Base-by-base conservation (phyloP, 1,284 basidiomycete genomes). In the Thelephora terrestris region DNA sequence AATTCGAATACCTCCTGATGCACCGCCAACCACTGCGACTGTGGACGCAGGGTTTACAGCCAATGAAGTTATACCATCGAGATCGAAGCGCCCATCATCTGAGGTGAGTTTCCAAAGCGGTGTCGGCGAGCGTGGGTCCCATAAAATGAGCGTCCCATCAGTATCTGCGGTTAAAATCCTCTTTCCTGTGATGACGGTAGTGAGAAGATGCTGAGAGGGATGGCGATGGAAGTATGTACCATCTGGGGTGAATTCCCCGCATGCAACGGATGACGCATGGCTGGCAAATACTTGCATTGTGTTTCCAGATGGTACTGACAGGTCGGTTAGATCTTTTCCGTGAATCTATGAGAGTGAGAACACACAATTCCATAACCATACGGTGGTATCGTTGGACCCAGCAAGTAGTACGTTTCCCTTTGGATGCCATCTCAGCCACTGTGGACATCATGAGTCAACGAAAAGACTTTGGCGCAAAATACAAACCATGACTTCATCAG, bases 341-440 rank as follows among this genome's bases (percentile, higher is more conserved):
- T 16, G 20, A 48, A 48, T 23, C 39, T 46, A 51, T 35, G 24
- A n/a, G 16, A 29, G 45, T 53, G 45, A 50, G 46, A 53, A 18
- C 29, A 35, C 32, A 45, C 47, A 17, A 38, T 38, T 25, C 94
- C 94, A 99, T 59, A 99, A 73, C 95, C 95, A 99, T n/a, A 95
- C 82, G 4, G 89, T 96, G 4, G 87, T 79, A 65, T 99, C 95
- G 55, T 95, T 91, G 17, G 90, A 88, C 34, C 95, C 95, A 0
- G 91, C 93, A 3, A 95, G 76, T 0, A 99, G 74, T 3, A 97
- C 87, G 43, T 73, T 71, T 14, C 94, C 96, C 63, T 85, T 93
- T 0, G 96, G 95, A 70, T 99, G 96, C 95, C 95, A 99, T 68
- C 81, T 74, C 46, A 99, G 63, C 81, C 92, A 97, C 91, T 95